A percentile compares a stretch with the other conserved stretches of the same genome.
Conservation (phyloP, 108 stramenopile species). For the Cyclotella distinguenda region DNA sequence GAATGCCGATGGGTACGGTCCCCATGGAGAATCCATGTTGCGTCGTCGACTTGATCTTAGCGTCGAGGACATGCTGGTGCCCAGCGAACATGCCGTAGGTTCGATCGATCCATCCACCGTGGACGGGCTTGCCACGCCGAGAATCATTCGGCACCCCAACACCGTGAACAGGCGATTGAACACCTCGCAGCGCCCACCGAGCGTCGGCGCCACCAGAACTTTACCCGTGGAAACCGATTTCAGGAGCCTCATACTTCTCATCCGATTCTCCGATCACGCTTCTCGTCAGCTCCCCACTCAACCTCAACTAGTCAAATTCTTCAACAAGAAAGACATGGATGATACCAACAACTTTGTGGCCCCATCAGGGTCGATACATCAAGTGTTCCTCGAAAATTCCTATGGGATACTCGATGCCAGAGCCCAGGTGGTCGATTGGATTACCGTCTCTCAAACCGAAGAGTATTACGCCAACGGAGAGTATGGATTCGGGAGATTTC, state of each 20-base stretch:
- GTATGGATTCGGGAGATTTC: slow-evolving; percentile 27
- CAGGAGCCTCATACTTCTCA: slow-evolving; percentile 54
- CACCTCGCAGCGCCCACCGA: no score
- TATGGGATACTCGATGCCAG: slow-evolving; percentile 26
- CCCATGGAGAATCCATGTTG: no score
- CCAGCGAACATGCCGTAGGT: slow-evolving; percentile 1
- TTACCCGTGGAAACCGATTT: slow-evolving; percentile 23
- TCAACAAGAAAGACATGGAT: slow-evolving; percentile 27
- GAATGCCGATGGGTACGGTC: no score
- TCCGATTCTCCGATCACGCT: slow-evolving; percentile 46
- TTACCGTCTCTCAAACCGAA: slow-evolving; percentile 48
- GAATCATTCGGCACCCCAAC: no score
- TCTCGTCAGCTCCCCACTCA: slow-evolving; percentile 37
- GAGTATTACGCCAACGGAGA: slow-evolving; percentile 52
- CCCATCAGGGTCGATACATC: slow-evolving; percentile 48
- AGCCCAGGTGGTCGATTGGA: slow-evolving; percentile 49
- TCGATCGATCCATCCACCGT: slow-evolving; percentile 6
- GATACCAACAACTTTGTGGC: slow-evolving; percentile 8
- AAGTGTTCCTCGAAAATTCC: slow-evolving; percentile 35
- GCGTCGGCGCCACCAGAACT: slow-evolving; percentile 22
- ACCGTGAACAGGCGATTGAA: no score
- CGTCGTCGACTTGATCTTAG: no score
- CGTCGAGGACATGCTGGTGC: background rate
- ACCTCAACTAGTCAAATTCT: slow-evolving; percentile 46
- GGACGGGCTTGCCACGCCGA: background rate